Conservation (phyloP, 352 stramenopile species). For the Globisporangium nodosum region DNA sequence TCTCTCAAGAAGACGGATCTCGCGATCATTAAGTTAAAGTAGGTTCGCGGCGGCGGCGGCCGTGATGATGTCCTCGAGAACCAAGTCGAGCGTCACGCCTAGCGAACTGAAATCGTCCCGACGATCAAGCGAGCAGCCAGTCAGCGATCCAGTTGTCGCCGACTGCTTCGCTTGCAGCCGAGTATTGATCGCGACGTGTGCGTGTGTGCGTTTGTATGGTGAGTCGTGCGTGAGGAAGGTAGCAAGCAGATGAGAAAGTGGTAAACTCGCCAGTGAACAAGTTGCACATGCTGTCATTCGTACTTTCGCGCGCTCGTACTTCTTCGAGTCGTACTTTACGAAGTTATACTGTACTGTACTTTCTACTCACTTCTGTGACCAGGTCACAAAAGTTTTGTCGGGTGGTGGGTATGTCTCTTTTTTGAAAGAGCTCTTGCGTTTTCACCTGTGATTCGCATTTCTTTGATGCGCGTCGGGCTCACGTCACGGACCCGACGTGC, state of each 20-base stretch:
- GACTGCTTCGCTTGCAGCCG: background rate
- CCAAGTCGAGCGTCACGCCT: background rate
- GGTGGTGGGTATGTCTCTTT: background rate
- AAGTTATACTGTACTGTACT: background rate
- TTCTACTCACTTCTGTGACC: no score
- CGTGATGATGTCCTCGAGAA: background rate
- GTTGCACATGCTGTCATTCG: background rate
- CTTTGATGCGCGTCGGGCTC: background rate
- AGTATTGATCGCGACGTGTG: background rate
- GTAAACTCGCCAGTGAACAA: background rate
- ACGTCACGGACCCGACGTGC: background rate
- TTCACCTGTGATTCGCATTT: background rate
- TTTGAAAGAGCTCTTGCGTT: background rate
- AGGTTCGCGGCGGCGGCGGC: background rate
- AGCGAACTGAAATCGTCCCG: background rate
- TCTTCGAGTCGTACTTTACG: background rate
- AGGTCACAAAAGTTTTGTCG: no score
- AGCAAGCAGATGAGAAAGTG: background rate
- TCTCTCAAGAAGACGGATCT: constrained; percentile 50
- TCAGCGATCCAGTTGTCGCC: background rate
- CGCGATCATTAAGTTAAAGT: constrained; percentile 19
- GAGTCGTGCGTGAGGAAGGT: background rate
- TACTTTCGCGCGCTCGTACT: background rate
- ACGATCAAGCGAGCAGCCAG: background rate
- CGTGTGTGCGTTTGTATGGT: constrained; percentile 1